Evolutionary conservation across 108 stramenopile species (phyloP).

Genomic region (Skeletonema tropicum): DNA sequence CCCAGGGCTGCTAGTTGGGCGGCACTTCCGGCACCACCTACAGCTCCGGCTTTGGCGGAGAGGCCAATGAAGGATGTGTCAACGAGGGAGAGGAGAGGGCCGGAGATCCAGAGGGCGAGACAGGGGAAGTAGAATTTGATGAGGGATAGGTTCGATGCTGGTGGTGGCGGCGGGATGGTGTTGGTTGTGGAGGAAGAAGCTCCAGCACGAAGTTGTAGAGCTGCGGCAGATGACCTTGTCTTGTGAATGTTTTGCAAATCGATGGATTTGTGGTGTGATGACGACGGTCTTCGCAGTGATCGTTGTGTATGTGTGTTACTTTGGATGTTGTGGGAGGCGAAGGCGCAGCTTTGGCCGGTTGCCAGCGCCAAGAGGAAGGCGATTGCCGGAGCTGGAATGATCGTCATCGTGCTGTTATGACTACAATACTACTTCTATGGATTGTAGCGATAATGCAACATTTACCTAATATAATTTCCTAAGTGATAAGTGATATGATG

Average conservation of each 20-base stretch:
- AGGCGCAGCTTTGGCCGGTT: conserved; percentile 1
- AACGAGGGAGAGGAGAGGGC: conserved; percentile 79
- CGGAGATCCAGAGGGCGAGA: conserved; percentile 80
- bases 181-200: neutral
- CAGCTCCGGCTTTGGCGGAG: conserved; percentile 45
- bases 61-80: conserved; percentile 89
- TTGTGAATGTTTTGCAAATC: neutral
- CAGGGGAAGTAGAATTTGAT: conserved; percentile 85
- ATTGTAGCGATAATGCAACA: too few species aligned
- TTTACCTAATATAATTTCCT: too few species aligned
- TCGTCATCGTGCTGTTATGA: neutral
- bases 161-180: conserved; percentile 42
- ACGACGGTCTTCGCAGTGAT: neutral
- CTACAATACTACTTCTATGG: too few species aligned
- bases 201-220: conserved; percentile 5
- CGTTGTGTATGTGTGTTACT: neutral
- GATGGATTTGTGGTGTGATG: neutral
- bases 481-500: too few species aligned
- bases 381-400: neutral
- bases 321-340: neutral
- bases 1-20: conserved; percentile 57
- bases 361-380: neutral
- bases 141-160: conserved; percentile 58
- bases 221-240: neutral
- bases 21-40: conserved; percentile 57